Base-by-base conservation (phyloP, 768 basidiomycete genomes). In the Exsudoporus frostii region DNA sequence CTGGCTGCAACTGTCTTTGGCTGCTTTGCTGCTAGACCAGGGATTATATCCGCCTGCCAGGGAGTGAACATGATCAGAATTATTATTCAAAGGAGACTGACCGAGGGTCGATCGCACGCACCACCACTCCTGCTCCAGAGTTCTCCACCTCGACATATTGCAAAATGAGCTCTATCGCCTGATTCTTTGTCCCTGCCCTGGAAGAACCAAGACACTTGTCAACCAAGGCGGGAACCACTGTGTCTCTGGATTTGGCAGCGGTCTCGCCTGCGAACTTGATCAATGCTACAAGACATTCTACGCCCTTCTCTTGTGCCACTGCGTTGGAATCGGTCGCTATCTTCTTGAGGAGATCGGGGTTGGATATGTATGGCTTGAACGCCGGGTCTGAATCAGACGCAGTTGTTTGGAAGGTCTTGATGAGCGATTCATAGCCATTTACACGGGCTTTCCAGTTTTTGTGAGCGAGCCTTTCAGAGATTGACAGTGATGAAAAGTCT, bases 401-500 rank as follows among this genome's bases (percentile, higher is more conserved):
- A 45, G 94, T 93, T 40, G 83, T 87, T 65, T 86, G 84, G 70
- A 97, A 97, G 53, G 82, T 85, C 72, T 89, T 87, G 75, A 88
- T 83, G 58, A 98, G 82, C 20, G 87, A 73, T 66, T 92, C 90
- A 71, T 98, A 99, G 56, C 83, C 97, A 69, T 84, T 92, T 64
- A 96, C 83, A 61, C 97, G 86, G 53, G 97, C 97, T 73, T 98
- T 98, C 97, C 97, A 99, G 69, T 96, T 96, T 80, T 98, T 98
- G 78, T 98, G 92, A 7, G 82, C 74, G 51, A 96, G 85, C 41
- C 95, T 72, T 59, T 96, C 92, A 13, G 81, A 71, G 43, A 97
- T 79, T 20, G 91, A 75, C 46, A 98, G 79, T 27, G 78, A 65
- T 40, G 85, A 85, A 70, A 95, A 98, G 73, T 98, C 94, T 75